phyloP scores from a whole-genome alignment of 768 basidiomycete species.

The Panellus pusillus region DNA sequence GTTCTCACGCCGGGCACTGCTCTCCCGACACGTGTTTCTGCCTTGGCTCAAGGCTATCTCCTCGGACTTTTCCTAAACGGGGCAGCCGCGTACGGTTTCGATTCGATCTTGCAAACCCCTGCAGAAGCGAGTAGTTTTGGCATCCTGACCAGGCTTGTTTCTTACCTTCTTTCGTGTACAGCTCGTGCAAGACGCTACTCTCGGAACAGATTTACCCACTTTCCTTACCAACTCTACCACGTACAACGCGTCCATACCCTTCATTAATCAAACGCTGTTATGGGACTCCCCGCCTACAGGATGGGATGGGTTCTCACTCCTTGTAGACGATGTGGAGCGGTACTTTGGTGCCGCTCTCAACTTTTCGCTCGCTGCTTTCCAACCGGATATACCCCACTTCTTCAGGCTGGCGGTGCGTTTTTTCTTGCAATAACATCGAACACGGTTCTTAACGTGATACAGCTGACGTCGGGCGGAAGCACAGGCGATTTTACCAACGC shows the following conservation, averaged over 20 bases:
- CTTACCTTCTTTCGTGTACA: slow-evolving; percentile 30
- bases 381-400: slow-evolving; percentile 66
- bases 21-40: slow-evolving; percentile 78
- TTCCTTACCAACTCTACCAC: slow-evolving; percentile 77
- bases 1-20: slow-evolving; percentile 74
- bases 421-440: background rate
- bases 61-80: slow-evolving; percentile 83
- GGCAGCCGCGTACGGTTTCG: slow-evolving; percentile 77
- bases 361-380: slow-evolving; percentile 65
- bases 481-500: slow-evolving; percentile 81
- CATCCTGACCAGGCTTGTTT: background rate
- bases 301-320: slow-evolving; percentile 77
- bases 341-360: slow-evolving; percentile 71
- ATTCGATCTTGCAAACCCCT: slow-evolving; percentile 74
- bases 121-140: slow-evolving; percentile 50
- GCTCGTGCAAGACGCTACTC: slow-evolving; percentile 71
- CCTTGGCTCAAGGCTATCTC: slow-evolving; percentile 78
- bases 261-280: slow-evolving; percentile 52
- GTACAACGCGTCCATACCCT: slow-evolving; percentile 55
- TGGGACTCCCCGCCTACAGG: slow-evolving; percentile 55
- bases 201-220: slow-evolving; percentile 66
- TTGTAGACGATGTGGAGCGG: slow-evolving; percentile 86
- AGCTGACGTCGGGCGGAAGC: slow-evolving; percentile 49
- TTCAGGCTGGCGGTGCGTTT: slow-evolving; percentile 75
- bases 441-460: slow-evolving; percentile 3